A percentile compares a stretch with the other conserved stretches of the same genome.
These are phyloP conservation scores for Acacia melanoxylon DNA, from an alignment of 306 rosid species.

Conservation along the genomic window DNA sequence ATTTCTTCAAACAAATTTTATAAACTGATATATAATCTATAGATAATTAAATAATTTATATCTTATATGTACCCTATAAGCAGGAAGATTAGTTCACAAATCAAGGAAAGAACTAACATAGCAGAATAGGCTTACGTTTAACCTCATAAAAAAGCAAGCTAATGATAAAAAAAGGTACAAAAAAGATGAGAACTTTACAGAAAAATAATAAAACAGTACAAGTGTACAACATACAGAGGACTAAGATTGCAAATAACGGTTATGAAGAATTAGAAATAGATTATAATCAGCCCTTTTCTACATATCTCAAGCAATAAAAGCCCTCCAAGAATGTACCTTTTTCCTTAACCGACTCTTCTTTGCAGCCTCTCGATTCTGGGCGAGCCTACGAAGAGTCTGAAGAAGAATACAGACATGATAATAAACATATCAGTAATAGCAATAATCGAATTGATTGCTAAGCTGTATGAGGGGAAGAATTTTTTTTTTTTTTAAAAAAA, in stretches of 20 bases:
- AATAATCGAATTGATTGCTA: not conserved
- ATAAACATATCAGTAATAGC: conserved; percentile 10
- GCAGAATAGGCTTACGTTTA: not conserved
- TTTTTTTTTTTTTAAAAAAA: too few species aligned
- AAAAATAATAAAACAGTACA: not conserved
- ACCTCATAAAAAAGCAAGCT: too few species aligned
- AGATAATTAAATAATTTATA: too few species aligned
- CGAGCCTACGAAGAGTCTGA: conserved; percentile 69
- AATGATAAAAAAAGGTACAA: not conserved
- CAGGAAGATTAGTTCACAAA: too few species aligned
- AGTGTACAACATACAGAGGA: not conserved
- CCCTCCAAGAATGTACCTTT: conserved; percentile 49
- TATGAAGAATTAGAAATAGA: not conserved
- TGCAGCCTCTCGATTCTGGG: conserved; percentile 92
- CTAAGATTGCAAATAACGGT: not conserved
- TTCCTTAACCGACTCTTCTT: conserved; percentile 84
- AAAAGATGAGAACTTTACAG: not conserved
- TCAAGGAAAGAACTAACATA: too few species aligned
- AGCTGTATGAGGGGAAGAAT: not conserved
- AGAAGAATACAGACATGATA: conserved; percentile 8
- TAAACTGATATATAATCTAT: too few species aligned
- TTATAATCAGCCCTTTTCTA: not conserved
- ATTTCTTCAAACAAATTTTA: too few species aligned
- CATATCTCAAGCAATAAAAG: not conserved
- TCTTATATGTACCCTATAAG: too few species aligned